A percentile compares a stretch with the other conserved stretches of the same genome.
Conservation (phyloP, 1,139 yeast species). For the Suhomyces terraborum region DNA sequence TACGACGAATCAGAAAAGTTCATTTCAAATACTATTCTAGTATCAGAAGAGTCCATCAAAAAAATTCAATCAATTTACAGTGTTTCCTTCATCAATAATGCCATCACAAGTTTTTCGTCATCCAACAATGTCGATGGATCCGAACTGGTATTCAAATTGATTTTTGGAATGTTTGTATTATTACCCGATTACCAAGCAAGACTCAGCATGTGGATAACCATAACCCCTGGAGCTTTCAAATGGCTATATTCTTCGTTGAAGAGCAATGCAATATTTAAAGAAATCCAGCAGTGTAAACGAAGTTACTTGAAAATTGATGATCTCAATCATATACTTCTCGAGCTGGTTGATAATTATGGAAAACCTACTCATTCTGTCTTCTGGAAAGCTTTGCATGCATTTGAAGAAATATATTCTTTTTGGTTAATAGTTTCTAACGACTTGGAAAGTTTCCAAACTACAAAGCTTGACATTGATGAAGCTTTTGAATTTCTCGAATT, state of each 20-base stretch:
- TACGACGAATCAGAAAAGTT: slow-evolving; percentile 19
- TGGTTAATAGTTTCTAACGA: slow-evolving; percentile 66
- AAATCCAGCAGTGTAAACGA: slow-evolving; percentile 7
- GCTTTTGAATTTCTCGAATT: slow-evolving; percentile 50
- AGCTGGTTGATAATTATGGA: not conserved
- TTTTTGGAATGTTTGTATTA: slow-evolving; percentile 33
- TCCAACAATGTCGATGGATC: slow-evolving; percentile 10
- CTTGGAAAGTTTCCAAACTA: slow-evolving; percentile 53
- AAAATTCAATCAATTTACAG: slow-evolving; percentile 26
- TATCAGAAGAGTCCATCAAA: slow-evolving; percentile 10
- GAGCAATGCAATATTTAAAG: slow-evolving; percentile 20
- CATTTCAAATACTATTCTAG: slow-evolving; percentile 3
- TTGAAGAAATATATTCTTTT: slow-evolving; percentile 59
- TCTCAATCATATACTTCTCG: not conserved
- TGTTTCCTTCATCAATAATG: slow-evolving; percentile 26
- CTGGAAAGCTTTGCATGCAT: slow-evolving; percentile 39
- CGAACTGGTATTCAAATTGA: slow-evolving; percentile 13
- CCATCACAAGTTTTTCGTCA: slow-evolving; percentile 23
- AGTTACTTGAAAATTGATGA: slow-evolving; percentile 26
- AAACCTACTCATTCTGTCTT: slow-evolving; percentile 18
- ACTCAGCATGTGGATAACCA: slow-evolving; percentile 40
- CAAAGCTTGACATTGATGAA: slow-evolving; percentile 48
- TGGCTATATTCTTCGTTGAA: slow-evolving; percentile 28
- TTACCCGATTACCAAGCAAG: slow-evolving; percentile 34
- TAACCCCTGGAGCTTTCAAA: slow-evolving; percentile 35